A percentile compares a stretch with the other conserved stretches of the same genome.
Conservation (phyloP, 306 rosid species). For the Quercus parvula region DNA sequence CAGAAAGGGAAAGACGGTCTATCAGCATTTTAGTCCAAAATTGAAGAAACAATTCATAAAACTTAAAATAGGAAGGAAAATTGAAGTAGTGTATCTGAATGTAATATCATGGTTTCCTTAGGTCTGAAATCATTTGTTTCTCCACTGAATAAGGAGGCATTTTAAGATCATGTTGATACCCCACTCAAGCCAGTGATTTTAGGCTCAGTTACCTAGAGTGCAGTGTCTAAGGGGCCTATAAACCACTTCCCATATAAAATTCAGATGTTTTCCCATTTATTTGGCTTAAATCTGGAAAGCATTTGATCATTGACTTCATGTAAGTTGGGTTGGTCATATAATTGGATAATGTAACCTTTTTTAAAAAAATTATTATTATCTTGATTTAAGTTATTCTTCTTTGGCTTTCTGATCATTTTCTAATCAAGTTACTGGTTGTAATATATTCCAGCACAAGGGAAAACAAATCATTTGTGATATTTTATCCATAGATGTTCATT, state of each 20-base stretch:
- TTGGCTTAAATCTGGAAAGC: background rate
- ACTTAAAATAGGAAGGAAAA: background rate
- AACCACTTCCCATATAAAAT: background rate
- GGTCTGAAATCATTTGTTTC: too few relatives aligned
- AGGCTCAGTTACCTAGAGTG: background rate
- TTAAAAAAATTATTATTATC: too few relatives aligned
- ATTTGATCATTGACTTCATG: background rate
- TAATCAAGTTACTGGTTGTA: background rate
- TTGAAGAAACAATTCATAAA: background rate
- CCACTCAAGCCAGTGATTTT: background rate
- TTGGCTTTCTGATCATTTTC: background rate
- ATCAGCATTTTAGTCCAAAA: background rate
- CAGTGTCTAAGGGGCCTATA: background rate
- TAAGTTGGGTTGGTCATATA: too few relatives aligned
- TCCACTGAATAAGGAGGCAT: too few relatives aligned
- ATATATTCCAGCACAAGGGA: background rate
- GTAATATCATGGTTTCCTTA: too few relatives aligned
- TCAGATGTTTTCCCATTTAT: background rate
- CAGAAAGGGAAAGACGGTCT: background rate
- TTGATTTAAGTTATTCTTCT: too few relatives aligned
- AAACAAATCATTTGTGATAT: too few relatives aligned
- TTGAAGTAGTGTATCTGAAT: too few relatives aligned
- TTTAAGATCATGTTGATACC: background rate
- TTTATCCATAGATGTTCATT: background rate
- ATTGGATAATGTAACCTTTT: too few relatives aligned